These are phyloP conservation scores for Suhomyces kilbournensis DNA, from an alignment of 805 yeast species.

Conservation along the genomic window DNA sequence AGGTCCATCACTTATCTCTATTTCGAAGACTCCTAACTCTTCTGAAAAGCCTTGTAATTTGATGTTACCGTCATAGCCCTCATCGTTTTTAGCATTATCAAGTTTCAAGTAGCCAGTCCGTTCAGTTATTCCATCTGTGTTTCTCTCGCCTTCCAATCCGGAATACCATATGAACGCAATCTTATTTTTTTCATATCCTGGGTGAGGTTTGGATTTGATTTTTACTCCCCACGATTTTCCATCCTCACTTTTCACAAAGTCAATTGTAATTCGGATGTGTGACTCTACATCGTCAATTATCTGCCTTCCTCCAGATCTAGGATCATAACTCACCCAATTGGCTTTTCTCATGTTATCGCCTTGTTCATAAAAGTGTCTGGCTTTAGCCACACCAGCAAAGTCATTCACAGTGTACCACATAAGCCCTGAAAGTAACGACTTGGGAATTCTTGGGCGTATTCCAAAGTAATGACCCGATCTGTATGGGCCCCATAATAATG, in stretches of 20 bases:
- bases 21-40: conserved; percentile 63
- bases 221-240: conserved; percentile 81
- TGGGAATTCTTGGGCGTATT: conserved; percentile 75
- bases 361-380: conserved; percentile 77
- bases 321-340: conserved; percentile 87
- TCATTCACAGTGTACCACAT: conserved; percentile 81
- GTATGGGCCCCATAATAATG: conserved; percentile 83
- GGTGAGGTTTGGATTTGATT: conserved; percentile 61
- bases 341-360: conserved; percentile 66
- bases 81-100: conserved; percentile 21
- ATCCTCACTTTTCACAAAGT: conserved; percentile 68
- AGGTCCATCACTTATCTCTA: conserved; percentile 59
- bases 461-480: conserved; percentile 86
- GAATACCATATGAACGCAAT: conserved; percentile 75
- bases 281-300: conserved; percentile 64
- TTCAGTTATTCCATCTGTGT: conserved; percentile 5
- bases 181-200: conserved; percentile 45
- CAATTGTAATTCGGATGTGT: conserved; percentile 60
- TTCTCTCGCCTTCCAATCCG: conserved; percentile 61
- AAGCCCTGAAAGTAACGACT: conserved; percentile 71
- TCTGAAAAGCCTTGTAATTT: conserved; percentile 46
- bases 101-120: conserved; percentile 24
- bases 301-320: conserved; percentile 83
- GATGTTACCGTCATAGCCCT: conserved; percentile 38
- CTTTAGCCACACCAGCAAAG: conserved; percentile 47